Conservation (phyloP, 768 basidiomycete species). For the Suillus variegatus region DNA sequence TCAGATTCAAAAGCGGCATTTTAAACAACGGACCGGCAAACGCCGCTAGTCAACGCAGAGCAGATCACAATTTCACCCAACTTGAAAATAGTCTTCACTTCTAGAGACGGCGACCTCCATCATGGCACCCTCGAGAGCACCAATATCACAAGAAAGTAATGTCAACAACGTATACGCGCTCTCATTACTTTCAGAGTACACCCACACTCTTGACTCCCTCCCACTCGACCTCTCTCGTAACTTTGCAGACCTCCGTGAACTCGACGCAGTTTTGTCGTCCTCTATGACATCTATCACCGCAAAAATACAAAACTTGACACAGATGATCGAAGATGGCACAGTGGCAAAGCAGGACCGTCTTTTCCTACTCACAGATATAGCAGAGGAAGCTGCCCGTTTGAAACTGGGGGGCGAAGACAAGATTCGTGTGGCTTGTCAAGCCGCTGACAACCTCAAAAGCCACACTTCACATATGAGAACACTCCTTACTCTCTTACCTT, state of each 20-base stretch:
- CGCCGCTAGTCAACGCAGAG: conserved; percentile 14
- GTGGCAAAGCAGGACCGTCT: conserved; percentile 72
- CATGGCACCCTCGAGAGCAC: conserved; percentile 41
- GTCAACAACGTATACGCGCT: conserved; percentile 60
- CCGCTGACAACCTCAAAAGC: conserved; percentile 81
- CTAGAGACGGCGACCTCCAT: conserved; percentile 7
- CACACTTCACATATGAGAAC: conserved; percentile 62
- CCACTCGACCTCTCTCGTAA: conserved; percentile 93
- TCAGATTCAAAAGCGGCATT: neutral
- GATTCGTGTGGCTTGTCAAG: conserved; percentile 90
- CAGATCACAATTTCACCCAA: conserved; percentile 2
- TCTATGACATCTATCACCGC: conserved; percentile 80
- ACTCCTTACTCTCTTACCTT: conserved; percentile 64
- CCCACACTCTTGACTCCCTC: conserved; percentile 89
- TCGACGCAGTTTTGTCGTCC: conserved; percentile 94
- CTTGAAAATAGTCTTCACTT: neutral
- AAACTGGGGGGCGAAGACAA: conserved; percentile 97
- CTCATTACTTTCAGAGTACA: conserved; percentile 77
- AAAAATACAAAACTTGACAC: conserved; percentile 75
- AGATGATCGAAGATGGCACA: conserved; percentile 68
- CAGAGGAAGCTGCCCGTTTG: conserved; percentile 88
- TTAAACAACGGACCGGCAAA: conserved; percentile 31
- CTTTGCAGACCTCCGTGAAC: conserved; percentile 95
- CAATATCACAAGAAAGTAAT: conserved; percentile 30
- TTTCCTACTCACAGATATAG: conserved; percentile 87